A percentile compares a stretch with the other conserved stretches of the same genome.
Conservation (phyloP, 106 monocot species). For the Platanthera guangdongensis region DNA sequence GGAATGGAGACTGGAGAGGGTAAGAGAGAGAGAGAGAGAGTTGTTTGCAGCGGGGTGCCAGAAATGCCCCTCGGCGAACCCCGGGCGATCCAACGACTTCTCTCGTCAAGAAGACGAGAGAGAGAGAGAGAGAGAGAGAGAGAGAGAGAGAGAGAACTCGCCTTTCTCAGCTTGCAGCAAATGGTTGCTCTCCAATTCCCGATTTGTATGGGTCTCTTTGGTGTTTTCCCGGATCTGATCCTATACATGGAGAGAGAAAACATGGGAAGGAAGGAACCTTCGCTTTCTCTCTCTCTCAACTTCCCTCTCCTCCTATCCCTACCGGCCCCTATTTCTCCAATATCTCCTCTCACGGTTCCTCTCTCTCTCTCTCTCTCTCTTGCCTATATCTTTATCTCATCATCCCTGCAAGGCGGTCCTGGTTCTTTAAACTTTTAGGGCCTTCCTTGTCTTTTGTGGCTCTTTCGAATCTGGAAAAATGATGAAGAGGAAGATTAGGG, state of each 20-base stretch:
- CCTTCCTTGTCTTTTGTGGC: no score
- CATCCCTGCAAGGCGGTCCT: not conserved
- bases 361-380: not conserved
- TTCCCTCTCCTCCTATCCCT: not conserved
- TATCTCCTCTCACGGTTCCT: constrained; percentile 1
- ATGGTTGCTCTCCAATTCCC: not conserved
- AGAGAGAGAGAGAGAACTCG: not conserved
- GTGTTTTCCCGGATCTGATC: constrained; percentile 22
- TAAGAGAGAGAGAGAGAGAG: not conserved
- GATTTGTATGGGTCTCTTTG: constrained; percentile 20
- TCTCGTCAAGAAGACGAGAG: constrained; percentile 8
- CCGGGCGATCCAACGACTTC: constrained; percentile 7
- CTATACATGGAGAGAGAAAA: constrained; percentile 16
- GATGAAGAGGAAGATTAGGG: constrained; percentile 29
- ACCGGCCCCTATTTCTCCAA: constrained; percentile 22
- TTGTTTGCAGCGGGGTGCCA: constrained; percentile 12
- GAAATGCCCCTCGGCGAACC: constrained; percentile 21
- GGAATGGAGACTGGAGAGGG: not conserved
- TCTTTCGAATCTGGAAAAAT: constrained; percentile 8
- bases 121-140: not conserved
- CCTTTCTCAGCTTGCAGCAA: not conserved
- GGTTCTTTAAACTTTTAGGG: not conserved
- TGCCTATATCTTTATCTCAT: constrained; percentile 17
- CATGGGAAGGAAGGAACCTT: constrained; percentile 22
- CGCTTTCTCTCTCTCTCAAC: constrained; percentile 15